phyloP scores from a whole-genome alignment of 2,329 filamentous ascomycete species.

The Zymoseptoria pseudotritici region DNA sequence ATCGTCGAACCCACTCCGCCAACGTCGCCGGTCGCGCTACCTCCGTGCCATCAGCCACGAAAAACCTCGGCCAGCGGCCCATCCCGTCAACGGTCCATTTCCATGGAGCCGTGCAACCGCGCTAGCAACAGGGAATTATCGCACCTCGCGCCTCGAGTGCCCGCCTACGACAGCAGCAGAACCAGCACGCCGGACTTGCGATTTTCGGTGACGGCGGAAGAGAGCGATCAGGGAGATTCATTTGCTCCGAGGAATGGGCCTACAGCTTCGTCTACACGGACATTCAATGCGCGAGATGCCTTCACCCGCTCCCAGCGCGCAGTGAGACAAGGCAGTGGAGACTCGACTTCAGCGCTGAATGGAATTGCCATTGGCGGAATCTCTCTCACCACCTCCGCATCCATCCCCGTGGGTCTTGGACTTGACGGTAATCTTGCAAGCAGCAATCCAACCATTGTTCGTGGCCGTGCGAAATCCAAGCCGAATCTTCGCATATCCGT shows the following conservation, averaged over 20 bases:
- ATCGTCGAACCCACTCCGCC: slow-evolving; percentile 22
- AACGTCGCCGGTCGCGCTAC: slow-evolving; percentile 16
- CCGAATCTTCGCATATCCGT: slow-evolving; percentile 15
- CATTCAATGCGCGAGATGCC: neutral
- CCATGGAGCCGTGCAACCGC: slow-evolving; percentile 11
- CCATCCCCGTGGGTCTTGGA: neutral
- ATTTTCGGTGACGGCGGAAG: slow-evolving; percentile 4
- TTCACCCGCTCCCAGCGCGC: neutral
- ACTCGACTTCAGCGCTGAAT: neutral
- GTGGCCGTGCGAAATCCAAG: slow-evolving; percentile 6
- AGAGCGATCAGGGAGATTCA: slow-evolving; percentile 1
- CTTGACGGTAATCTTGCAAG: neutral
- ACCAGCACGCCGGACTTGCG: slow-evolving; percentile 12
- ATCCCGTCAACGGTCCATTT: slow-evolving; percentile 18
- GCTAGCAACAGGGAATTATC: neutral
- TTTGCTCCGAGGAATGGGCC: neutral
- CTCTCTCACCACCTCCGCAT: neutral
- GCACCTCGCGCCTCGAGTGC: neutral
- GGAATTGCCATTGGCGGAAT: neutral
- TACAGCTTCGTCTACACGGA: neutral
- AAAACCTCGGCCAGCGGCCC: slow-evolving; percentile 10
- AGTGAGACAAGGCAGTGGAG: neutral
- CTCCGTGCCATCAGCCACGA: slow-evolving; percentile 1
- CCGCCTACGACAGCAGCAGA: slow-evolving; percentile 4
- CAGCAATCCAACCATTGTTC: neutral